Evolutionary conservation across 169 alveolate species (phyloP).

Genomic region (Cystoisospora suis): DNA sequence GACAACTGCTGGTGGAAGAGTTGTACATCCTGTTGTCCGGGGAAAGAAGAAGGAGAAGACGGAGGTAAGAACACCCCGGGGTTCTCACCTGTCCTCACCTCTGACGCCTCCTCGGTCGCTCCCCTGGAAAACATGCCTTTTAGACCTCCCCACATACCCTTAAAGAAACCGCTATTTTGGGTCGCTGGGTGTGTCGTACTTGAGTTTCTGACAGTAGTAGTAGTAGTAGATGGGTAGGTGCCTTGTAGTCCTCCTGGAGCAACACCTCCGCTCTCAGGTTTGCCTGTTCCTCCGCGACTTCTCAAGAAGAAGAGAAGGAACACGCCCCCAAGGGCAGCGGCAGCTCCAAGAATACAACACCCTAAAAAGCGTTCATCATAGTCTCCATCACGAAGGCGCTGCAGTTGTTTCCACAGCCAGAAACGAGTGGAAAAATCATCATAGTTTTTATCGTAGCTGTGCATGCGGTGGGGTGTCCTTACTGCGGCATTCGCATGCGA

Average conservation of each 20-base stretch:
- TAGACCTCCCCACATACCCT: no score
- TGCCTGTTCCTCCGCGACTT: not conserved
- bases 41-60: no score
- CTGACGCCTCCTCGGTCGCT: no score
- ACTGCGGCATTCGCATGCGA: constrained; percentile 53
- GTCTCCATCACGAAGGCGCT: not conserved
- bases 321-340: constrained; percentile 14
- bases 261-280: not conserved
- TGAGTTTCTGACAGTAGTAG: no score
- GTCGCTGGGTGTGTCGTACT: no score
- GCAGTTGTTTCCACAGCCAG: constrained; percentile 9
- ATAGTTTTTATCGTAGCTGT: constrained; percentile 17
- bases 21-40: no score
- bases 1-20: no score
- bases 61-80: no score
- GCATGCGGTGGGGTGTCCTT: constrained; percentile 52
- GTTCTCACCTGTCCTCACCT: no score
- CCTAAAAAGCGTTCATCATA: not conserved
- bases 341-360: constrained; percentile 29
- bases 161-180: no score
- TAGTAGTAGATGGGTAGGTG: no score
- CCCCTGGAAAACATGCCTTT: no score
- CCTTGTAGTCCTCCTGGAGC: not conserved
- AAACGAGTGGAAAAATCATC: constrained; percentile 37
- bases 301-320: not conserved